phyloP scores from a whole-genome alignment of 1,284 basidiomycete genomes.

The Ustilago tritici region DNA sequence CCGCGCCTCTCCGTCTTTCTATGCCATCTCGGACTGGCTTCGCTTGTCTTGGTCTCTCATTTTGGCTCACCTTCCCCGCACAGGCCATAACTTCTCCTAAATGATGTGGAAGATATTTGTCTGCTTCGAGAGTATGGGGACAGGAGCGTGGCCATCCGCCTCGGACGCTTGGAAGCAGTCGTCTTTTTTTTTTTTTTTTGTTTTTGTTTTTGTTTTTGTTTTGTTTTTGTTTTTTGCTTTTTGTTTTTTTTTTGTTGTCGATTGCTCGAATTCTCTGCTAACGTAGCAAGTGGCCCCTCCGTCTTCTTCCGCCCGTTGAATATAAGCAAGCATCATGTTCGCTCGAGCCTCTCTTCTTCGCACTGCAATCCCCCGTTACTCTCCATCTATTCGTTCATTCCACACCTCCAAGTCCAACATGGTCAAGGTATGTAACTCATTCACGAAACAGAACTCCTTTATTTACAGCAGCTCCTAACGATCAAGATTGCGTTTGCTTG shows the following conservation, averaged over 20 bases:
- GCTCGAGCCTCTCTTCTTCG: slow-evolving; percentile 31
- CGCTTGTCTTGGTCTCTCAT: slow-evolving; percentile 10
- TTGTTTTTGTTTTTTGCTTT: too few species aligned
- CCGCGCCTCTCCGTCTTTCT: not conserved
- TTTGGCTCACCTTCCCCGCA: slow-evolving; percentile 13
- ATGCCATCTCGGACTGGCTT: not conserved
- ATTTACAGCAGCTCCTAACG: not conserved
- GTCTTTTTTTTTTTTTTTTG: not conserved
- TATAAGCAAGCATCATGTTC: slow-evolving; percentile 37
- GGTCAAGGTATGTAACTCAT: slow-evolving; percentile 43
- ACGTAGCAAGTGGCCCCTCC: not conserved
- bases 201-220: too few species aligned
- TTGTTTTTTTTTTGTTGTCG: not conserved
- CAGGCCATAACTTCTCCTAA: slow-evolving; percentile 16
- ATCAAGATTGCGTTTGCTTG: not conserved
- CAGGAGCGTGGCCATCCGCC: slow-evolving; percentile 19
- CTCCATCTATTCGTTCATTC: slow-evolving; percentile 31
- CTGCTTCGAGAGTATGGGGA: not conserved
- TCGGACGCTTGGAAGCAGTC: slow-evolving; percentile 6
- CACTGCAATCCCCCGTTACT: slow-evolving; percentile 26
- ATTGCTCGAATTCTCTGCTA: not conserved
- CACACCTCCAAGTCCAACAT: slow-evolving; percentile 51
- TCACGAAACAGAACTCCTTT: not conserved
- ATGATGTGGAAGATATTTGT: not conserved
- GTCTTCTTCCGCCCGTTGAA: not conserved